phyloP scores from a whole-genome alignment of 352 stramenopile genomes.

The Phytopythium cucurbitacearum region DNA sequence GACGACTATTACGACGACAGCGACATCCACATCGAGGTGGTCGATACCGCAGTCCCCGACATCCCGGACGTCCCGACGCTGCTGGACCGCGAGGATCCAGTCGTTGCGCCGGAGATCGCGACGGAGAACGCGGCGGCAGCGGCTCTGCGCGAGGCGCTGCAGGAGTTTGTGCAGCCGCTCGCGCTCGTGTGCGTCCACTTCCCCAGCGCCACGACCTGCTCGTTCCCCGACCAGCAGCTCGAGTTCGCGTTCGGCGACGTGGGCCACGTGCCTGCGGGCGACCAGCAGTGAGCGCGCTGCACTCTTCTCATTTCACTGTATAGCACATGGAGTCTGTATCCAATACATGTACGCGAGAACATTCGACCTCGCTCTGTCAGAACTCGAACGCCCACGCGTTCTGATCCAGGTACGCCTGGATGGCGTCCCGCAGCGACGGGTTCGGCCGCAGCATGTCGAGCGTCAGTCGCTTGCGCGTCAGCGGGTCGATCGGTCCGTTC shows the following conservation, averaged over 20 bases:
- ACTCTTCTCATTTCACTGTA: too few relatives aligned
- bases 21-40: too few relatives aligned
- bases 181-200: slow-evolving; percentile 1
- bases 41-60: too few relatives aligned
- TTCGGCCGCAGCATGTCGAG: slow-evolving; percentile 74
- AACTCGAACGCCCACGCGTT: slow-evolving; percentile 76
- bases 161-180: background rate
- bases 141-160: background rate
- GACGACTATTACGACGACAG: too few relatives aligned
- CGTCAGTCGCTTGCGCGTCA: slow-evolving; percentile 63
- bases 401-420: slow-evolving; percentile 71
- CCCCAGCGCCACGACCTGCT: slow-evolving; percentile 1
- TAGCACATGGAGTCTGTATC: too few relatives aligned
- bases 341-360: too few relatives aligned
- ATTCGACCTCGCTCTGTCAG: slow-evolving; percentile 11
- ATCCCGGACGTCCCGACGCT: background rate
- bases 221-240: background rate
- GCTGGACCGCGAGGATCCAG: background rate
- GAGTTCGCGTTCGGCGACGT: slow-evolving; percentile 4
- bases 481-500: slow-evolving; percentile 64
- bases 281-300: too few relatives aligned
- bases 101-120: background rate
- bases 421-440: slow-evolving; percentile 53
- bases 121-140: background rate
- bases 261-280: background rate